These are phyloP conservation scores for Pythium sukuiense DNA, from an alignment of 352 stramenopile genomes.

Conservation along the genomic window DNA sequence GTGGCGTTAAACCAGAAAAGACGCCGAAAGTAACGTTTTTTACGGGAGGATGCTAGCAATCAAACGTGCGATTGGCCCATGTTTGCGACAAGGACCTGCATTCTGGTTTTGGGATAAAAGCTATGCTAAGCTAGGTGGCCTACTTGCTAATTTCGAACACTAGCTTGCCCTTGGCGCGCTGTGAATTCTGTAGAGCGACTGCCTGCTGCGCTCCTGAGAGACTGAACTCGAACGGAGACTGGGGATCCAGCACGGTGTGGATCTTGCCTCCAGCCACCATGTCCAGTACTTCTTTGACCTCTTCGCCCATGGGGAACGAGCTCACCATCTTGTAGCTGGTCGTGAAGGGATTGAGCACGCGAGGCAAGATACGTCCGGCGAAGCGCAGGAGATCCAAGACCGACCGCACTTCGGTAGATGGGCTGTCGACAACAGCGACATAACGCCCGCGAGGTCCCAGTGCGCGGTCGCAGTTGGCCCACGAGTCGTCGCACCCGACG, in stretches of 20 bases:
- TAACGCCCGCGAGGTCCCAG: constrained; percentile 31
- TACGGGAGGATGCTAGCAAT: constrained; percentile 3
- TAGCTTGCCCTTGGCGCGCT: constrained; percentile 78
- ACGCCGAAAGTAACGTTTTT: background rate
- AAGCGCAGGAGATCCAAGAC: constrained; percentile 34
- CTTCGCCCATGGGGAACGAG: constrained; percentile 35
- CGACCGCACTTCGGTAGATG: constrained; percentile 27
- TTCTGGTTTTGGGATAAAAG: background rate
- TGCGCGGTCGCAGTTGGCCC: constrained; percentile 30
- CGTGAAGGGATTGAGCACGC: constrained; percentile 37
- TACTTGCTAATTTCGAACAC: constrained; percentile 50
- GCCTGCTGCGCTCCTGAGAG: constrained; percentile 50
- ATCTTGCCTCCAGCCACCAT: constrained; percentile 50
- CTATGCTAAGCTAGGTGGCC: background rate
- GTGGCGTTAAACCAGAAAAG: constrained; percentile 26
- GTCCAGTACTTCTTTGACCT: constrained; percentile 44
- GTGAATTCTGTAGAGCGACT: constrained; percentile 58
- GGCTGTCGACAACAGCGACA: constrained; percentile 35
- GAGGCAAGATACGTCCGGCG: constrained; percentile 21
- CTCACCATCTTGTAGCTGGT: constrained; percentile 33
- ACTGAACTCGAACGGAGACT: constrained; percentile 67
- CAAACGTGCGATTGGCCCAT: constrained; percentile 12
- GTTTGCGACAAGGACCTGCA: constrained; percentile 20
- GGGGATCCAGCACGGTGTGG: constrained; percentile 56
- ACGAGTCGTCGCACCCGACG: constrained; percentile 37